Evolutionary conservation across 768 basidiomycete genomes (phyloP), one percentile per base, ranked within the genome.

Genomic region (Butyriboletus loyo): DNA sequence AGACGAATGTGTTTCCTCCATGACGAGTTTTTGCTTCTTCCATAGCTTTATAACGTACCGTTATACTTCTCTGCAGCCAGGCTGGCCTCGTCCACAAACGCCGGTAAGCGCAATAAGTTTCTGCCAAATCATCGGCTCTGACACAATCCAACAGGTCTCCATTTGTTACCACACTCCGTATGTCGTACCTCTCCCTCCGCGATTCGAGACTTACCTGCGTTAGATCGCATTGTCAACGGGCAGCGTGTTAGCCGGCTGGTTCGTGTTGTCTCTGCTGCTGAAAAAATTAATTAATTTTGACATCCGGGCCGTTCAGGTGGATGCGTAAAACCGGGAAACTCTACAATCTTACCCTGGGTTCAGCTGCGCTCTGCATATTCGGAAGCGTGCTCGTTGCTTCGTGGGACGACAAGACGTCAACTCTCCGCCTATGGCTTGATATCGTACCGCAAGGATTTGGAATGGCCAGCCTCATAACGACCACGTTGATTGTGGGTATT

Each of bases 161-260:
- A 95, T 73, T 73, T 99, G 21, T 72, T 98, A 34, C 93, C 95
- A 22, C 94, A 96, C 72, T 92, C 91, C 32, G 88, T 92, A 72
- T 69, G 84, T 46, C 32, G 44, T 30, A 5, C 60, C 31, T 38
- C 43, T 39, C 32, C 44, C 24, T 36, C 31, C 31, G 43, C 56
- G 25, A 50, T 25, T 45, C 56, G 37, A 59, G 49, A 41, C 57
- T 60, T 27, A 57, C 49, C 51, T 60, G 50, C 49, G 45, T 44
- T 65, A 93, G 88, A 71, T 89, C 56, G 85, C 89, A 44, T 79
- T 97, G 49, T 87, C 93, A 4, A 74, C 78, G 1, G 96, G 96
- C 22, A 95, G 92, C 56, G 79, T 99, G 30, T 76, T 86, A 45
- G 91, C 92, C 37, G 96, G 96, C 61, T 95, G 86, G 85, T 88